These are phyloP conservation scores for Cyberlindnera xylosilytica DNA, from an alignment of 805 yeast genomes.

Conservation along the genomic window DNA sequence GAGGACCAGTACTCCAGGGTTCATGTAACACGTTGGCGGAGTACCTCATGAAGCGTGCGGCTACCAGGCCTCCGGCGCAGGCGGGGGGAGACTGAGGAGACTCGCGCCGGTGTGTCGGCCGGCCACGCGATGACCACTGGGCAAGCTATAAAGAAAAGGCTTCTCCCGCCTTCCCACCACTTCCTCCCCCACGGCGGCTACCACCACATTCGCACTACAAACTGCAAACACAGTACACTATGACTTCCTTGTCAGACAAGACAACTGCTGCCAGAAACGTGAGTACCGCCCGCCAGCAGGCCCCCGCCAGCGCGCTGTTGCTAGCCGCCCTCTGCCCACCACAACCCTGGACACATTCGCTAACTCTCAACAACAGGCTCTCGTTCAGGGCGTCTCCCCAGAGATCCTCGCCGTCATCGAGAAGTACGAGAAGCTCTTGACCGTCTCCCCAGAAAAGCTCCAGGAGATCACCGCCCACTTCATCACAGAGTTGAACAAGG, in stretches of 20 bases:
- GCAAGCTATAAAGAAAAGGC: neutral
- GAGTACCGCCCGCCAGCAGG: too few relatives aligned
- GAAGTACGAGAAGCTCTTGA: slow-evolving; percentile 57
- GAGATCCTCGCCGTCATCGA: slow-evolving; percentile 56
- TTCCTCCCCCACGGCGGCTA: too few relatives aligned
- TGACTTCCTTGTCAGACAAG: neutral
- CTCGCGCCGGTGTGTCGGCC: too few relatives aligned
- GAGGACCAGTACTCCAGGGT: too few relatives aligned
- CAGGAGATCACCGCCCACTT: slow-evolving; percentile 71
- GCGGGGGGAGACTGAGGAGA: neutral
- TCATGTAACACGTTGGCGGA: too few relatives aligned
- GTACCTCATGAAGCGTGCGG: too few relatives aligned
- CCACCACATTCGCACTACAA: too few relatives aligned
- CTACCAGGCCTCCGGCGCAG: neutral
- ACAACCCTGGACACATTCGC: neutral
- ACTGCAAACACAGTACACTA: too few relatives aligned
- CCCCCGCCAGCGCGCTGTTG: too few relatives aligned
- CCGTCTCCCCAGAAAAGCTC: slow-evolving; percentile 59
- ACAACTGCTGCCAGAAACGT: slow-evolving; percentile 17
- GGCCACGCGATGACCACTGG: neutral
- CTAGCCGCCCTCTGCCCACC: neutral
- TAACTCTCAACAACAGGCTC: slow-evolving; percentile 10
- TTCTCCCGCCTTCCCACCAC: neutral
- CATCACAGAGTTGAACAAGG: slow-evolving; percentile 75
- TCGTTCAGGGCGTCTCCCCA: slow-evolving; percentile 52